Conservation (phyloP, 2,329 filamentous ascomycete genomes). For the Microdochium paspali region DNA sequence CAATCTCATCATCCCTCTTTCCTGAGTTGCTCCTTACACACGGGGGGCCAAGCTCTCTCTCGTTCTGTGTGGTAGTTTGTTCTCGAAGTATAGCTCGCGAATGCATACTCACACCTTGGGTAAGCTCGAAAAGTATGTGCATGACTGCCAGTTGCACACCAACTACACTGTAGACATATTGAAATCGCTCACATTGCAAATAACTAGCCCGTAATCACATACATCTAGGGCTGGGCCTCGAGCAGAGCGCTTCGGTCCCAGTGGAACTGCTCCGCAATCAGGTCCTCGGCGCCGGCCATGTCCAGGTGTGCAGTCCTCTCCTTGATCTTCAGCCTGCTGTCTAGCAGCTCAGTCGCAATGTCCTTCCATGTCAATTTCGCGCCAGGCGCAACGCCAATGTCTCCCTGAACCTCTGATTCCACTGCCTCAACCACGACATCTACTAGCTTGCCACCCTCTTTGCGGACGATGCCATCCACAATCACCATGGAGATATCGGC, state of each 20-base stretch:
- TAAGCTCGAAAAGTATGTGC: too few relatives aligned
- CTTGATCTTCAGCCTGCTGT: slow-evolving; percentile 3
- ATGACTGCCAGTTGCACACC: too few relatives aligned
- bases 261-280: slow-evolving; percentile 1
- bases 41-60: too few relatives aligned
- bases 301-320: slow-evolving; percentile 3
- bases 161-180: too few relatives aligned
- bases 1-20: too few relatives aligned
- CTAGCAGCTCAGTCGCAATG: slow-evolving; percentile 3
- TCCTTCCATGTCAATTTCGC: slow-evolving; percentile 4
- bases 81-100: too few relatives aligned
- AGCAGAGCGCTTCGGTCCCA: slow-evolving; percentile 3
- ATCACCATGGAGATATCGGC: slow-evolving; percentile 8
- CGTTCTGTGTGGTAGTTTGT: too few relatives aligned
- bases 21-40: too few relatives aligned
- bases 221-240: background rate
- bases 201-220: too few relatives aligned
- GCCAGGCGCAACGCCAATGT: background rate
- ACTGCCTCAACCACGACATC: slow-evolving; percentile 3
- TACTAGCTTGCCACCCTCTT: slow-evolving; percentile 4
- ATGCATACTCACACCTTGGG: too few relatives aligned
- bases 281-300: slow-evolving; percentile 2
- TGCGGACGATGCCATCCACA: slow-evolving; percentile 7
- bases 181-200: too few relatives aligned
- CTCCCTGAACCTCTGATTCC: background rate